Base-by-base conservation (phyloP, 2,329 filamentous ascomycete genomes). In the Aureobasidium vineae region DNA sequence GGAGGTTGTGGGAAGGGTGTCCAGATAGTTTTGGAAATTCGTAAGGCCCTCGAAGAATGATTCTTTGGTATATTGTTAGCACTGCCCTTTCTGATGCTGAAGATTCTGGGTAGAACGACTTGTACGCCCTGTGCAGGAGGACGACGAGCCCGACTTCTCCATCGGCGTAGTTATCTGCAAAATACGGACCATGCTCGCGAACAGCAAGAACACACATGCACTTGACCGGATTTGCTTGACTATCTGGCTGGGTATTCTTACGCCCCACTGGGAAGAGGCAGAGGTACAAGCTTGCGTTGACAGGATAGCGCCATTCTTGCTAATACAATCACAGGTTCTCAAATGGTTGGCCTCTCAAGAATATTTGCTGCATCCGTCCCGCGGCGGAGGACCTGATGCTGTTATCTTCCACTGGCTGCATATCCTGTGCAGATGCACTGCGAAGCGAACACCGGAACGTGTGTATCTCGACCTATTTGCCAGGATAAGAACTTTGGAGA, bases 1-100 rank as follows among this genome's bases (percentile, higher is more conserved):
- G 5, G 28, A 23, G 6, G 63, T 11, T n/a, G 52, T 26, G 16
- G 40, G 28, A 10, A 57, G 50, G 31, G 10, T 28, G 10, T 10
- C 3, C n/a, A 59, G 15, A 23, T 59, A 65, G 13, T 4, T 6
- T 23, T 59, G 41, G 28, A 56, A 65, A 21, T 40, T 23, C 21
- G 26, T 3, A 16, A 65, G 63, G 21, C 63, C 63, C 11, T 50
- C 43, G 7, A 57, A 28, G 53, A 65, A 65, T 10, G 52, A 59
- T 28, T 56, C 63, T 64, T 16, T 53, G 11, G 21, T 19, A 15
- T 1, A 13, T 23, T 6, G 11, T 65, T 4, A 57, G 52, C 21
- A 36, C 33, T 11, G 33, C 33, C 31, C 31, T 31, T 5, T 5
- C 31, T 31, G 31, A 31, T 28, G 6, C 16, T 41, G 36, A 16